phyloP scores from a whole-genome alignment of 2,329 filamentous ascomycete species.

The Septoria petroselini region DNA sequence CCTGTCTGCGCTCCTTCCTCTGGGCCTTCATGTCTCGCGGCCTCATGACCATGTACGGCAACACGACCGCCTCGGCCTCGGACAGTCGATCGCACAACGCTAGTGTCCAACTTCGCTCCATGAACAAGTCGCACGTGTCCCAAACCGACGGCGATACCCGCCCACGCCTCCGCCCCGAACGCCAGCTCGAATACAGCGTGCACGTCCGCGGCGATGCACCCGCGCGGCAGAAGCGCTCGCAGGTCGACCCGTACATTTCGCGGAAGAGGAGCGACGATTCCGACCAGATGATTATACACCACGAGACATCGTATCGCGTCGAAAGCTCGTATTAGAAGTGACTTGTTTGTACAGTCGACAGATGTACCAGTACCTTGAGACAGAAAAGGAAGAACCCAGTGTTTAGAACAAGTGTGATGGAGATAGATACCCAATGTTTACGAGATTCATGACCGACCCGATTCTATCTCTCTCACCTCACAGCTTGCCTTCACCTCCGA shows the following conservation, averaged over 20 bases:
- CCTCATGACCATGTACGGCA: constrained; percentile 28
- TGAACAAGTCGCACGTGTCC: constrained; percentile 18
- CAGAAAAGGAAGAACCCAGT: too few relatives aligned
- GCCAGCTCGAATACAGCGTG: constrained; percentile 1
- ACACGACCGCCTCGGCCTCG: constrained; percentile 20
- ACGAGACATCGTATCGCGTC: constrained; percentile 23
- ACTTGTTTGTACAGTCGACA: background rate
- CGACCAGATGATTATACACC: constrained; percentile 24
- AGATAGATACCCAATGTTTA: background rate
- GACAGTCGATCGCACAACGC: constrained; percentile 11
- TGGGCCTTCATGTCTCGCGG: constrained; percentile 29
- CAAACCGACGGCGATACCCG: constrained; percentile 3
- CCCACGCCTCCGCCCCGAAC: constrained; percentile 3
- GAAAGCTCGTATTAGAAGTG: constrained; percentile 15
- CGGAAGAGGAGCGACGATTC: constrained; percentile 22
- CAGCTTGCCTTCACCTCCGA: too few relatives aligned
- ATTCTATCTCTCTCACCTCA: too few relatives aligned
- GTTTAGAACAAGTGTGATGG: too few relatives aligned
- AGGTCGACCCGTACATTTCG: background rate
- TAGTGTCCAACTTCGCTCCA: constrained; percentile 20
- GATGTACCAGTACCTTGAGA: background rate
- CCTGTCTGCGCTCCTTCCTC: constrained; percentile 29
- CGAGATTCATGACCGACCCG: background rate
- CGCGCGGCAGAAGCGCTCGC: constrained; percentile 4
- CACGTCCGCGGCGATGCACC: constrained; percentile 10